Conservation (phyloP, 2,329 filamentous ascomycete genomes). For the Chaetomium sp. region DNA sequence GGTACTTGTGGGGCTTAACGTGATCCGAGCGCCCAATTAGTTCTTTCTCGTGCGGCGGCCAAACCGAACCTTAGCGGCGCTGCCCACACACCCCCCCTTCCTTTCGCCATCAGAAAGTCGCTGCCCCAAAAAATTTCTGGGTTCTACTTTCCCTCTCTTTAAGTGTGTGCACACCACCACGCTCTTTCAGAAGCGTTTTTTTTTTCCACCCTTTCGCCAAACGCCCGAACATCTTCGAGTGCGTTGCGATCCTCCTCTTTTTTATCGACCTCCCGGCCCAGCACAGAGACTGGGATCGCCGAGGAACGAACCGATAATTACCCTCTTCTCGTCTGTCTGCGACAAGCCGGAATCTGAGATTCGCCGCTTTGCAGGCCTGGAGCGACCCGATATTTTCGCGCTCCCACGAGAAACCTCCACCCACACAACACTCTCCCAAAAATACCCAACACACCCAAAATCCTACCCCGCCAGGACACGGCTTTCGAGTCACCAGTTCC, state of each 20-base stretch:
- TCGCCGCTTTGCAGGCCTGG: conserved; percentile 21
- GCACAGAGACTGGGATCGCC: not conserved
- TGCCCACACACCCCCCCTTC: conserved; percentile 7
- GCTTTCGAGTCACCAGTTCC: conserved; percentile 30
- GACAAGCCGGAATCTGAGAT: conserved; percentile 28
- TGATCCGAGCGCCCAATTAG: not conserved
- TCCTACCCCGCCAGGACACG: conserved; percentile 20
- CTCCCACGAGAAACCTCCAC: conserved; percentile 9
- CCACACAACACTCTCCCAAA: conserved; percentile 2
- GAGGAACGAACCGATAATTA: conserved; percentile 7
- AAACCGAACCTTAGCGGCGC: conserved; percentile 5
- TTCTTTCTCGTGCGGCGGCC: not conserved
- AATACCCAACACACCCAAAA: not conserved
- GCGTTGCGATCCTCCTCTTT: conserved; percentile 2
- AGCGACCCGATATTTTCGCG: conserved; percentile 14
- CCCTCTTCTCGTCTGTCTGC: conserved; percentile 20
- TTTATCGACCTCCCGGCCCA: not conserved
- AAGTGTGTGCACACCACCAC: conserved; percentile 20
- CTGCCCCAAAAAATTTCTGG: conserved; percentile 22
- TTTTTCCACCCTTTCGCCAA: conserved; percentile 10
- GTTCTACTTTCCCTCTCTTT: conserved; percentile 16
- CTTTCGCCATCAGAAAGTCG: conserved; percentile 17
- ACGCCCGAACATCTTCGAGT: conserved; percentile 14
- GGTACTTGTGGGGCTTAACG: not conserved
- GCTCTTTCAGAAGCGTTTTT: conserved; percentile 22